phyloP scores from a whole-genome alignment of 1,284 basidiomycete species.

The Pseudozyma thailandica region DNA sequence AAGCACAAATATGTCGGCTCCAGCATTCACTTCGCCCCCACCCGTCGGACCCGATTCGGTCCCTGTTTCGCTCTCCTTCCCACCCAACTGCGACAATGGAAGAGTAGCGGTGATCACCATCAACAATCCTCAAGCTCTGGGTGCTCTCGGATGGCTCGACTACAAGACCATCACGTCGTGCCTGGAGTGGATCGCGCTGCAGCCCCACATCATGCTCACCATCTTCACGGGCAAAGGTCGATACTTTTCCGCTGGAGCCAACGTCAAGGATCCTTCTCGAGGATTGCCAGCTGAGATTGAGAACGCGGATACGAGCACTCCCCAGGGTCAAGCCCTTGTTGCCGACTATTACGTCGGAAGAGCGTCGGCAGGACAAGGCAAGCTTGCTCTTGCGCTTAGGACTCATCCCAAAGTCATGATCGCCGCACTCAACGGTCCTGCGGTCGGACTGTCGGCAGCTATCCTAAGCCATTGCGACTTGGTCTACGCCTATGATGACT shows the following conservation, averaged over 20 bases:
- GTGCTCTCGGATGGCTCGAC: conserved; percentile 39
- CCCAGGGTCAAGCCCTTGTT: conserved; percentile 14
- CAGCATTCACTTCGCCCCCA: conserved; percentile 19
- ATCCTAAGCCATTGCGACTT: conserved; percentile 52
- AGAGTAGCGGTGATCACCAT: conserved; percentile 47
- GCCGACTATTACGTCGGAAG: conserved; percentile 25
- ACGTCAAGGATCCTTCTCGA: conserved; percentile 50
- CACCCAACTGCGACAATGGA: conserved; percentile 37
- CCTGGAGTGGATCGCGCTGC: conserved; percentile 50
- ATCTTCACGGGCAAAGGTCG: conserved; percentile 53
- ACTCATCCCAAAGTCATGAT: conserved; percentile 50
- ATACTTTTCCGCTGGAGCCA: conserved; percentile 55
- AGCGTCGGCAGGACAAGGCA: conserved; percentile 23
- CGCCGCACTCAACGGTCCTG: conserved; percentile 55
- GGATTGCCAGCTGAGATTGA: conserved; percentile 16
- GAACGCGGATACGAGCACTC: conserved; percentile 15
- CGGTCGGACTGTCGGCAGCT: conserved; percentile 50
- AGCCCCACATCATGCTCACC: conserved; percentile 44
- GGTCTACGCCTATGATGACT: conserved; percentile 52
- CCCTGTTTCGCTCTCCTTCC: conserved; percentile 47
- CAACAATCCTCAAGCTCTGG: conserved; percentile 42
- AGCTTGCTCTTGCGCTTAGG: conserved; percentile 28
- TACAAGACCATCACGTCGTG: conserved; percentile 30
- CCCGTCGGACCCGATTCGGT: conserved; percentile 21
- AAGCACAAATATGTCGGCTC: conserved; percentile 4